Evolutionary conservation across 768 basidiomycete genomes (phyloP).

Genomic region (Lepiota venenata): DNA sequence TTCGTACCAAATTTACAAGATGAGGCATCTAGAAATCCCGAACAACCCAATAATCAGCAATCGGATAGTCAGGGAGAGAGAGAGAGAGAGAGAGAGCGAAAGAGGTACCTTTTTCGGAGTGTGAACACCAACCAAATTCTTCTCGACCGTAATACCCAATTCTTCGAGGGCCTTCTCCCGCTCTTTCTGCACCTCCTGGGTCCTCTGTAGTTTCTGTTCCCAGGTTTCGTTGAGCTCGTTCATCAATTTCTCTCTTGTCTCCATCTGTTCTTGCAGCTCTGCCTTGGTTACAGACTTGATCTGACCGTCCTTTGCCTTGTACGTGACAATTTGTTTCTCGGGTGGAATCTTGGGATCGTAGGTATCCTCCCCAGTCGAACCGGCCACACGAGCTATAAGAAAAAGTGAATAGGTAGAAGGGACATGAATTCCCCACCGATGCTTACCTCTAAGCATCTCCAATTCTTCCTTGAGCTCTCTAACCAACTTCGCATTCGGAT

Average conservation of each 20-base stretch:
- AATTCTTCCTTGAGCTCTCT: slow-evolving; percentile 99
- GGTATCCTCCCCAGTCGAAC: slow-evolving; percentile 62
- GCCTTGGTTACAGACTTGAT: slow-evolving; percentile 96
- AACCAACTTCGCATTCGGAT: slow-evolving; percentile 98
- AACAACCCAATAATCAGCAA: slow-evolving; percentile 13
- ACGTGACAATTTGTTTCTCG: slow-evolving; percentile 93
- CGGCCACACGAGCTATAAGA: slow-evolving; percentile 66
- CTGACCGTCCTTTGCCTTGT: slow-evolving; percentile 88
- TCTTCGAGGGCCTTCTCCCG: slow-evolving; percentile 97
- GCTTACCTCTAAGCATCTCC: slow-evolving; percentile 79
- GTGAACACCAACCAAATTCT: slow-evolving; percentile 94
- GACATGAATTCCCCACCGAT: slow-evolving; percentile 12
- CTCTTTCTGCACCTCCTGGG: slow-evolving; percentile 94
- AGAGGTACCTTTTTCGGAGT: slow-evolving; percentile 90
- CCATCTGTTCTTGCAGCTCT: slow-evolving; percentile 95
- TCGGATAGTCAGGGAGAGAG: slow-evolving; percentile 6
- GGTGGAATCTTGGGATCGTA: slow-evolving; percentile 90
- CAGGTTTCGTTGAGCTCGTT: slow-evolving; percentile 91
- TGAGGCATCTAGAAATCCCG: slow-evolving; percentile 72
- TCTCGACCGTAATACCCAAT: slow-evolving; percentile 96
- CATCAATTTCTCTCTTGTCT: slow-evolving; percentile 94
- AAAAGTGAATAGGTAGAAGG: slow-evolving; percentile 2
- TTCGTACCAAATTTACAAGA: slow-evolving; percentile 79
- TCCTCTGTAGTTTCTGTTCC: slow-evolving; percentile 91
- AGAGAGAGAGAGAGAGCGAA: too few relatives aligned